Evolutionary conservation across 2,329 filamentous ascomycete genomes (phyloP), one percentile per base, ranked within the genome.

Genomic region (Tricladium varicosporioides): DNA sequence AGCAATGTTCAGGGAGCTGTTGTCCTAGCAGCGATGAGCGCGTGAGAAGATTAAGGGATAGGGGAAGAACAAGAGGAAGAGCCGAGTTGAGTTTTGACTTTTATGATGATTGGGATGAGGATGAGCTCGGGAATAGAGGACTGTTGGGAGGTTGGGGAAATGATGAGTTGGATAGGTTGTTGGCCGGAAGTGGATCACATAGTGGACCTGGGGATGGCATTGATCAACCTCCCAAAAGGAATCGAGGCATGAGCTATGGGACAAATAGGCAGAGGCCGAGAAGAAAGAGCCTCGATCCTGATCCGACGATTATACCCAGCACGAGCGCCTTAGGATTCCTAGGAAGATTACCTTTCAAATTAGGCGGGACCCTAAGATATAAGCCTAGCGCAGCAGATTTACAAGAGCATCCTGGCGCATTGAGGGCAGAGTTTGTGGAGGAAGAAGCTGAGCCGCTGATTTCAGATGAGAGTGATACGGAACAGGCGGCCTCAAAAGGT

Each of bases 1-100:
- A 88, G 58, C 87, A 87, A 70, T 92, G 91, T 65, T 85, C 87
- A 46, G 79, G 84, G 11, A 83, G 86, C 53, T 91, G 91, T 63
- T 73, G 86, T 36, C 88, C 89, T 53, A 85, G 84, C 67, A 83
- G 84, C 54, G 88, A 92, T 65, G 89, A 93, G 69, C 85, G 89
- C 57, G 77, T 85, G 49, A 85, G 89, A 31, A 84, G 90, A 56
- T 75, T 78, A 47, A 79, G 87, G 60, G 85, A 91, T 66, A 82
- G 88, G 46, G 80, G 82, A 16, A 76, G 81, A 8, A 75, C 77
- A 19, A 74, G 76, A 59, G 84, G 83, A 2, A 74, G 85, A 51
- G 89, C 92, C 27, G 92, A 97, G 73, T 84, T 89, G 67, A 92
- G 84, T 68, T 97, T 97, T 71, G 93, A 97, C 72, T 97, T 97